Percentiles rank a stretch among this genome's conserved stretches.
Evolutionary conservation across 768 basidiomycete genomes (phyloP).

Genomic region (Phanerodontia chrysosporium): DNA sequence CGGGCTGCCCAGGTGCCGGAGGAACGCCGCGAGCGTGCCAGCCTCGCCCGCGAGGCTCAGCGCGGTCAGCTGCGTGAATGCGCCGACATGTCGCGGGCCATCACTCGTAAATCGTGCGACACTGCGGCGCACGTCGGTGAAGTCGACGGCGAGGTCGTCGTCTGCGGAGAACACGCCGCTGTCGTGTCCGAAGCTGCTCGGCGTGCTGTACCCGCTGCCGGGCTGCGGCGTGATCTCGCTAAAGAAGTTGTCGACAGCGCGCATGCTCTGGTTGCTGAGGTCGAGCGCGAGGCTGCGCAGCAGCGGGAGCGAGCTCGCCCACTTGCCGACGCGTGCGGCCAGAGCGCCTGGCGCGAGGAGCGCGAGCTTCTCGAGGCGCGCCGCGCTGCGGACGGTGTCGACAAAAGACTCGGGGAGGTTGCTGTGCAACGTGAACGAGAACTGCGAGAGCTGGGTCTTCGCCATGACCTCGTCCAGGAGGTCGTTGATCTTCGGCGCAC

Average conservation of each 20-base stretch:
- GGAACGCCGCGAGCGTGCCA: conserved; percentile 65
- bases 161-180: conserved; percentile 77
- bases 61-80: conserved; percentile 54
- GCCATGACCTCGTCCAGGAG: conserved; percentile 64
- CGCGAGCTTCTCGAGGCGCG: conserved; percentile 53
- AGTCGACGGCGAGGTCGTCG: conserved; percentile 62
- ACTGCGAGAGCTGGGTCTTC: conserved; percentile 58
- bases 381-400: conserved; percentile 57
- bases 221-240: conserved; percentile 48
- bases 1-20: conserved; percentile 63
- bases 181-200: conserved; percentile 66
- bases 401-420: conserved; percentile 70
- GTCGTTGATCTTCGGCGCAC: conserved; percentile 50
- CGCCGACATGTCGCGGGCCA: conserved; percentile 41
- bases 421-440: conserved; percentile 67
- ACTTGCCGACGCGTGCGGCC: conserved; percentile 64
- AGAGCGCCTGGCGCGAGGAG: conserved; percentile 75
- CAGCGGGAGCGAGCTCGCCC: conserved; percentile 60
- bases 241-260: conserved; percentile 79
- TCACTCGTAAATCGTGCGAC: conserved; percentile 61
- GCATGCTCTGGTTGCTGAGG: conserved; percentile 60
- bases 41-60: conserved; percentile 70
- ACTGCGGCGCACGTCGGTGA: conserved; percentile 70
- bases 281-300: conserved; percentile 68
- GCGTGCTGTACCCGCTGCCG: conserved; percentile 67